Conservation (phyloP, 179 eudicot genomes). For the Silene vulgaris region DNA sequence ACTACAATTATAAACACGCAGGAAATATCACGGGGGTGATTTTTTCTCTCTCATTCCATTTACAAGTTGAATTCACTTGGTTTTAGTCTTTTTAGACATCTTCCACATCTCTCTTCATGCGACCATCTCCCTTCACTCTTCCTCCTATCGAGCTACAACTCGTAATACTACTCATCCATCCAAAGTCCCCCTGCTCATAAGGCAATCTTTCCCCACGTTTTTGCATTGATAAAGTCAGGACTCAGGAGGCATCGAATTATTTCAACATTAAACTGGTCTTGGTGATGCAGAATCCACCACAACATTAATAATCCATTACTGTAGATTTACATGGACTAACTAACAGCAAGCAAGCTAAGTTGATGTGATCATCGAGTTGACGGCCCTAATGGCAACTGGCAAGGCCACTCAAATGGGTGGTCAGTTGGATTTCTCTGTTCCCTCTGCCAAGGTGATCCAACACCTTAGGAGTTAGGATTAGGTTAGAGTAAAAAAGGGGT, state of each 20-base stretch:
- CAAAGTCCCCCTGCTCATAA: neutral
- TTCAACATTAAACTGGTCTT: neutral
- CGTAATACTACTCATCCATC: too few species aligned
- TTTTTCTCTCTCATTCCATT: neutral
- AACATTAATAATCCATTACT: neutral
- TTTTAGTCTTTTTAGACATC: neutral
- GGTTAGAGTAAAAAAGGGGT: neutral
- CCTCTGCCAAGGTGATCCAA: neutral
- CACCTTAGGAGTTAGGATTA: neutral
- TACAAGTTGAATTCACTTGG: neutral
- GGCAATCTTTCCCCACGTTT: neutral
- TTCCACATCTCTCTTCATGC: neutral
- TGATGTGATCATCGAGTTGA: neutral
- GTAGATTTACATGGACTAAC: neutral
- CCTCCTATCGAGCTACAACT: too few species aligned
- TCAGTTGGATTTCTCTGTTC: neutral
- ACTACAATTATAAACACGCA: neutral
- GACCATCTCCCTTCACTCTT: neutral
- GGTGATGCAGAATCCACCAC: neutral
- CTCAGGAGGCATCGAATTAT: neutral
- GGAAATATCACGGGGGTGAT: neutral
- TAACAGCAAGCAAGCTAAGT: neutral
- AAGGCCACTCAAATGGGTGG: neutral
- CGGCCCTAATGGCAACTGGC: neutral
- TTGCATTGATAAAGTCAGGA: neutral